phyloP scores from a whole-genome alignment of 495 filamentous ascomycete genomes.

The Aspergillus bridgeri region DNA sequence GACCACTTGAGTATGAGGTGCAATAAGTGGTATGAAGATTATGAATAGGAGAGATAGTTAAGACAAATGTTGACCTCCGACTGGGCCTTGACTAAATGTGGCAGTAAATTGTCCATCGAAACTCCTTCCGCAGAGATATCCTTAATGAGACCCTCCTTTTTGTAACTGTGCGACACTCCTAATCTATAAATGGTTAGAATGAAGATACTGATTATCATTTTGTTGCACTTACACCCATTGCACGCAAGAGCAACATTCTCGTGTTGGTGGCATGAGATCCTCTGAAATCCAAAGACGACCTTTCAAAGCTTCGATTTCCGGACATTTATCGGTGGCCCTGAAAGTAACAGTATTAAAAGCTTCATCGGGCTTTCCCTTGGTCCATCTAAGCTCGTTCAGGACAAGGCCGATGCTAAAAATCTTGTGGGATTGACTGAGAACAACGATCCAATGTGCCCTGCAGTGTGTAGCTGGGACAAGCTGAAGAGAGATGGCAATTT shows the following conservation, averaged over 20 bases:
- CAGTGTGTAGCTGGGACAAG: neutral
- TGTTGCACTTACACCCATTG: conserved; percentile 1
- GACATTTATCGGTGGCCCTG: neutral
- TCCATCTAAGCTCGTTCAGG: conserved; percentile 1
- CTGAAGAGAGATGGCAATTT: conserved; percentile 1
- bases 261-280: neutral
- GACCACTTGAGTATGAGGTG: neutral
- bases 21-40: neutral
- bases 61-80: neutral
- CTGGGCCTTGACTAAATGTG: neutral
- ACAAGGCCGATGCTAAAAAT: conserved; percentile 1
- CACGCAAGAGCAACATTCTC: neutral
- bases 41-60: neutral
- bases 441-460: neutral
- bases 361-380: neutral
- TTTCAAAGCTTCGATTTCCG: neutral
- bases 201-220: neutral
- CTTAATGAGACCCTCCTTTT: neutral
- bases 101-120: neutral
- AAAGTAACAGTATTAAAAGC: conserved; percentile 2
- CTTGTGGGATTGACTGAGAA: conserved; percentile 1
- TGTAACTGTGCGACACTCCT: neutral
- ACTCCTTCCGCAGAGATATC: conserved; percentile 2
- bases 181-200: conserved; percentile 1
- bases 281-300: neutral